Conservation (phyloP, 352 stramenopile genomes). For the Pythium sp. region DNA sequence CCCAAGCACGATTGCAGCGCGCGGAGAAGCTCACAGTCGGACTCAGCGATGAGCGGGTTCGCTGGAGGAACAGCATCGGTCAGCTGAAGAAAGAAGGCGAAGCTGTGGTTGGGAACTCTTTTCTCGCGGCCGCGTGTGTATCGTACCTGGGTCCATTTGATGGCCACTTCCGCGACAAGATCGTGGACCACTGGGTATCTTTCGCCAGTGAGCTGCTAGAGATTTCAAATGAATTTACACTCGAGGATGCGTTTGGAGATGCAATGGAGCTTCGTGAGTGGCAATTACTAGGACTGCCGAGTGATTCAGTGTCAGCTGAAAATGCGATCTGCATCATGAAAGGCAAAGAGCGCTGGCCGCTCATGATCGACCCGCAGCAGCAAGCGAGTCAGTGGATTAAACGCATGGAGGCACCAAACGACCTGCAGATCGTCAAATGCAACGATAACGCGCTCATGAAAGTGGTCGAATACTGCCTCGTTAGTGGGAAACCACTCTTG, state of each 20-base stretch:
- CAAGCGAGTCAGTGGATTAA: conserved; percentile 92
- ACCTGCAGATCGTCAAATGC: conserved; percentile 73
- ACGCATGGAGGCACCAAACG: conserved; percentile 64
- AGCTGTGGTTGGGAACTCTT: conserved; percentile 53
- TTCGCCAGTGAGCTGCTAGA: conserved; percentile 22
- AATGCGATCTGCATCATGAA: conserved; percentile 90
- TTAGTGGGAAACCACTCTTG: conserved; percentile 41
- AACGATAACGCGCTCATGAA: conserved; percentile 40
- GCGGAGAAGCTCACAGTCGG: conserved; percentile 64
- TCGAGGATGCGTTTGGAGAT: conserved; percentile 79
- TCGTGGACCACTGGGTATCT: conserved; percentile 38
- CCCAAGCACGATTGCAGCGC: conserved; percentile 45
- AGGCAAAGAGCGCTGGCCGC: conserved; percentile 83
- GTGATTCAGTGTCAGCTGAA: conserved; percentile 85
- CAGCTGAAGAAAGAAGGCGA: conserved; percentile 41
- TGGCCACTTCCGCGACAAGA: conserved; percentile 27
- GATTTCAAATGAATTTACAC: conserved; percentile 41
- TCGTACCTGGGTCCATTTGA: conserved; percentile 73
- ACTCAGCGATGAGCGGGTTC: conserved; percentile 64
- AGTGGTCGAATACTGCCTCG: conserved; percentile 39
- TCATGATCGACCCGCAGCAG: conserved; percentile 94
- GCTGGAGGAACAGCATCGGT: conserved; percentile 69
- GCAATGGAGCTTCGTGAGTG: conserved; percentile 82
- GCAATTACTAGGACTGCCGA: conserved; percentile 87
- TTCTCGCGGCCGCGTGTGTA: conserved; percentile 59